Conservation (phyloP, 2,329 filamentous ascomycete genomes). For the Trichophaea hybrida region DNA sequence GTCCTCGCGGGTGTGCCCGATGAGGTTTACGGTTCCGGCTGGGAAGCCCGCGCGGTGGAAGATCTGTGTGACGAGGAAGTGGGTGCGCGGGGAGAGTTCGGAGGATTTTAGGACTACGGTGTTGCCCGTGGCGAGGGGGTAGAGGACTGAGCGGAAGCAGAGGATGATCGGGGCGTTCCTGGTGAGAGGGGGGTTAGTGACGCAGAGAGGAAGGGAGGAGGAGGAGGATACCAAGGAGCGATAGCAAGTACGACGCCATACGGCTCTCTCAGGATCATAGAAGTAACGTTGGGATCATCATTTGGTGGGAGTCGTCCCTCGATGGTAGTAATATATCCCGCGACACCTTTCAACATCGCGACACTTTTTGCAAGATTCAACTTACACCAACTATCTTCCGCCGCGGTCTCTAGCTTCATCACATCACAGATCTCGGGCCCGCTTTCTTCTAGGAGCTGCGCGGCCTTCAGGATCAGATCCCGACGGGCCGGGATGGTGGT, state of each 20-base stretch:
- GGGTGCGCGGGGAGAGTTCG: slow-evolving; percentile 34
- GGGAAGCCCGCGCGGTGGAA: slow-evolving; percentile 35
- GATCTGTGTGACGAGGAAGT: slow-evolving; percentile 31
- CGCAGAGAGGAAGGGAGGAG: not conserved
- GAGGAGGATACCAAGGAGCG: slow-evolving; percentile 58
- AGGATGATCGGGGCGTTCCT: slow-evolving; percentile 5
- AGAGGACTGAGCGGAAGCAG: not conserved
- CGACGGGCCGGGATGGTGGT: slow-evolving; percentile 33
- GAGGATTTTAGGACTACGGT: slow-evolving; percentile 31
- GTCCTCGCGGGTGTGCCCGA: slow-evolving; percentile 34
- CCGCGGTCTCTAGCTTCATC: slow-evolving; percentile 41
- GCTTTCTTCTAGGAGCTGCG: slow-evolving; percentile 33
- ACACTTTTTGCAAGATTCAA: slow-evolving; percentile 47
- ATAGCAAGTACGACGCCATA: slow-evolving; percentile 79
- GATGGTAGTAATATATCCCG: not conserved
- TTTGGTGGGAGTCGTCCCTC: not conserved
- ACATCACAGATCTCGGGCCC: slow-evolving; percentile 35
- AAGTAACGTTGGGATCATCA: not conserved
- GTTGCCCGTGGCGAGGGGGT: slow-evolving; percentile 31
- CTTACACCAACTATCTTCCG: slow-evolving; percentile 28
- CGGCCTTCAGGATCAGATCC: slow-evolving; percentile 36
- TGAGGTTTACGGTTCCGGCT: slow-evolving; percentile 33
- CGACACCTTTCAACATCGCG: slow-evolving; percentile 36
- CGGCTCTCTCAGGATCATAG: slow-evolving; percentile 49
- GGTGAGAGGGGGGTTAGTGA: slow-evolving; percentile 21